phyloP scores from a whole-genome alignment of 768 basidiomycete species.

The Lentinula boryana region DNA sequence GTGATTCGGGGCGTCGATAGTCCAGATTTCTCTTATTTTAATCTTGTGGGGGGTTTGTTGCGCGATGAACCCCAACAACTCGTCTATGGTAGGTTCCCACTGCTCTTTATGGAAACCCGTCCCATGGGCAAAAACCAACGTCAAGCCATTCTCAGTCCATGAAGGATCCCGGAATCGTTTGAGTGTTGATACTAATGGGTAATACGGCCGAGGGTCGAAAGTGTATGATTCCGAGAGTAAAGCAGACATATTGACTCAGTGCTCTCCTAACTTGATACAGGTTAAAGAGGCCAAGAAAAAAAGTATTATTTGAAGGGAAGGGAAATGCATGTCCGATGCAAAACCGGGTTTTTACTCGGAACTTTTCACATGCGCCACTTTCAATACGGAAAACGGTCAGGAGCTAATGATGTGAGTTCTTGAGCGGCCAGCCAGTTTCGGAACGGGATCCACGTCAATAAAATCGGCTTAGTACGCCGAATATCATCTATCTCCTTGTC shows the following conservation, averaged over 20 bases:
- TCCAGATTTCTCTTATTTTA: slow-evolving; percentile 34
- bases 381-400: neutral
- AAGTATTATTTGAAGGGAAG: no score
- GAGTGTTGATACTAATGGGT: slow-evolving; percentile 39
- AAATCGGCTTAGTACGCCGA: no score
- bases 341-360: neutral
- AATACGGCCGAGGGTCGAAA: slow-evolving; percentile 49
- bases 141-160: slow-evolving; percentile 26
- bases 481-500: no score
- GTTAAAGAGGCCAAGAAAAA: no score
- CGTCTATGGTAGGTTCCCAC: slow-evolving; percentile 53
- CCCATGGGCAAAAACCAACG: slow-evolving; percentile 46
- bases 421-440: no score
- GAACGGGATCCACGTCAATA: no score
- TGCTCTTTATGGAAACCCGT: slow-evolving; percentile 53
- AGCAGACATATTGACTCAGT: neutral
- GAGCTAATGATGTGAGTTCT: no score
- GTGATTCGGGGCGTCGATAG: slow-evolving; percentile 48
- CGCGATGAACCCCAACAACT: slow-evolving; percentile 28
- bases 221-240: slow-evolving; percentile 24
- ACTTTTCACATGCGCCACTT: neutral
- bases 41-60: slow-evolving; percentile 9
- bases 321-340: neutral
- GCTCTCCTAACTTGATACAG: neutral
- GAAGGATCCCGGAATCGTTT: slow-evolving; percentile 42